Conservation (phyloP, 371 early-diverging fungal species). For the Lichtheimia ramosa region DNA sequence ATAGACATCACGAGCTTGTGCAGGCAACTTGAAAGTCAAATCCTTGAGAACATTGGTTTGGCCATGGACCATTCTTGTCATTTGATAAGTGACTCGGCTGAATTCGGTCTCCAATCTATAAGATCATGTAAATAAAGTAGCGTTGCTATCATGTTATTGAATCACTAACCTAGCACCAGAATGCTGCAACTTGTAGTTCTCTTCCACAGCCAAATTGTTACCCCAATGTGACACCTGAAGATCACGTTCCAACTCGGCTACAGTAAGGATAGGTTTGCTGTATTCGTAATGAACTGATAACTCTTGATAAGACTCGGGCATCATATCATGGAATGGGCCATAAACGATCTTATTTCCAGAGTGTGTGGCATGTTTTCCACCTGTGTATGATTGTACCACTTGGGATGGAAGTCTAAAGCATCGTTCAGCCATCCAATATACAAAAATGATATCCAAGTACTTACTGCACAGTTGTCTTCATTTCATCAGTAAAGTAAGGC, state of each 20-base stretch:
- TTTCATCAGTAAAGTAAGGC: constrained; percentile 71
- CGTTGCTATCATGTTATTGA: background rate
- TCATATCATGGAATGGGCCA: constrained; percentile 70
- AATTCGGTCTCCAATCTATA: constrained; percentile 73
- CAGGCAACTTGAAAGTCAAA: constrained; percentile 63
- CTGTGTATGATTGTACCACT: constrained; percentile 44
- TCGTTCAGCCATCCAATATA: too few species aligned
- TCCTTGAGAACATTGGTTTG: constrained; percentile 63
- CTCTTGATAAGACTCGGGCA: constrained; percentile 49
- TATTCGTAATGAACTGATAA: constrained; percentile 65
- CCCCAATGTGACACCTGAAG: constrained; percentile 89
- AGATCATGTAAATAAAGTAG: background rate
- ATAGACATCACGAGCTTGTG: constrained; percentile 73
- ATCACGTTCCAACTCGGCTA: constrained; percentile 65
- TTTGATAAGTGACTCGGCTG: constrained; percentile 70
- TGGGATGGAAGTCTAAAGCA: constrained; percentile 31
- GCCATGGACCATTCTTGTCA: constrained; percentile 42
- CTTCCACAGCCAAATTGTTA: constrained; percentile 79
- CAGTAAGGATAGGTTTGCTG: constrained; percentile 64
- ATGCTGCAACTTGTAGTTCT: constrained; percentile 80
- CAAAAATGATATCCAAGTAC: constrained; percentile 3
- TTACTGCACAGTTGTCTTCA: constrained; percentile 81
- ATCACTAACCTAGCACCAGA: constrained; percentile 76
- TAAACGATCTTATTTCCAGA: constrained; percentile 65
- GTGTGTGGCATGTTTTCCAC: constrained; percentile 24